Percentiles rank a stretch among this genome's conserved stretches.
phyloP scores from a whole-genome alignment of 345 rosid species.

The Nephelium lappaceum region DNA sequence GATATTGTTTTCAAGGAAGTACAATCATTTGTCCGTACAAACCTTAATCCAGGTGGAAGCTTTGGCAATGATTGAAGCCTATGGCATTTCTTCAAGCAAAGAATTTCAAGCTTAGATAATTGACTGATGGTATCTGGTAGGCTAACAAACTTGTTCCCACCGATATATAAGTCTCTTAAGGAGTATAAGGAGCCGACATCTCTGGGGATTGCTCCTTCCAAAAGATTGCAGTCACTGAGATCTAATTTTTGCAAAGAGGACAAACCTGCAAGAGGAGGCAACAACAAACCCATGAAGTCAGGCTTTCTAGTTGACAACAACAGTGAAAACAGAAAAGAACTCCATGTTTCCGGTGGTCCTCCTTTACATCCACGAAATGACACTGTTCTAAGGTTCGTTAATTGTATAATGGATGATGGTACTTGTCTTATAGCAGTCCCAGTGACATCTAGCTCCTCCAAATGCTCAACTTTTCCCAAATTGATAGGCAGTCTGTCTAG shows the following conservation, averaged over 20 bases:
- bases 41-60: background rate
- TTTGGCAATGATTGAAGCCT: background rate
- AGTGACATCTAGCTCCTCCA: background rate
- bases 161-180: background rate
- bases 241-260: background rate
- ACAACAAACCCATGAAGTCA: too few relatives aligned
- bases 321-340: background rate
- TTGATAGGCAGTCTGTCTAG: too few relatives aligned
- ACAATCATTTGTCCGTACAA: background rate
- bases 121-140: background rate
- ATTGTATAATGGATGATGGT: background rate
- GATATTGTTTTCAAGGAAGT: background rate
- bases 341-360: background rate
- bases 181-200: background rate
- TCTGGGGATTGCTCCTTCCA: background rate
- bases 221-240: background rate
- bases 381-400: background rate
- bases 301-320: too few relatives aligned
- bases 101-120: conserved; percentile 12
- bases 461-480: background rate
- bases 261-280: background rate
- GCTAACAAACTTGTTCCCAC: background rate
- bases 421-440: background rate
- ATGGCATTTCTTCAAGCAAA: conserved; percentile 5
- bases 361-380: background rate